Percentiles rank a stretch among this genome's conserved stretches.
These are phyloP conservation scores for Agarophyton chilense DNA, from an alignment of 23 red algal genomes.

Conservation along the genomic window DNA sequence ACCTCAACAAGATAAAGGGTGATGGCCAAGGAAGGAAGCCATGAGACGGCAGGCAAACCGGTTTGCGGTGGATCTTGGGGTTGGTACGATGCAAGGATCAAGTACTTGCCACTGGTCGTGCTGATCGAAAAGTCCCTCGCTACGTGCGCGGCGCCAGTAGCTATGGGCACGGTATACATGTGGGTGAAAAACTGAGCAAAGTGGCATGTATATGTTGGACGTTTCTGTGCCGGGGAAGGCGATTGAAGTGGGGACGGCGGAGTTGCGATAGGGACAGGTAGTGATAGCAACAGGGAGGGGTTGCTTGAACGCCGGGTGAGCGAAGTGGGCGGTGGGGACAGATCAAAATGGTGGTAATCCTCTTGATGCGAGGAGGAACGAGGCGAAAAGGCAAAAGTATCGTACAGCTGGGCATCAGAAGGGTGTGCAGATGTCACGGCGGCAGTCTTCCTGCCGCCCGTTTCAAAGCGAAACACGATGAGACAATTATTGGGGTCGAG, in stretches of 20 bases:
- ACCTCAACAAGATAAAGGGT: conserved; percentile 62
- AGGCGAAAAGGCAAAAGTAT: conserved; percentile 1
- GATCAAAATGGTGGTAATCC: neutral
- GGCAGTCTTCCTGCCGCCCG: conserved; percentile 33
- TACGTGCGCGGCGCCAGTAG: neutral
- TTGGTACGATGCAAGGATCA: conserved; percentile 40
- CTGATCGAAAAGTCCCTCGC: conserved; percentile 47
- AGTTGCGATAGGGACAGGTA: conserved; percentile 2
- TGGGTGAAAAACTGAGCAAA: conserved; percentile 59
- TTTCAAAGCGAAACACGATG: conserved; percentile 49
- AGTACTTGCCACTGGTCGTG: conserved; percentile 18
- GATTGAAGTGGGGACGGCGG: neutral
- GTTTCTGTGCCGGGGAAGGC: neutral
- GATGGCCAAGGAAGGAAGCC: conserved; percentile 28
- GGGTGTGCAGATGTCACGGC: neutral
- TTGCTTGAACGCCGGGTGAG: no score
- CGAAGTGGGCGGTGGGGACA: neutral
- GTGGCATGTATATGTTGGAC: conserved; percentile 16
- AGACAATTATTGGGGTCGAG: conserved; percentile 34
- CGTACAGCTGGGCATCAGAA: neutral
- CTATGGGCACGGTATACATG: conserved; percentile 22
- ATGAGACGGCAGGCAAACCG: conserved; percentile 23
- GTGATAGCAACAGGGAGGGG: neutral
- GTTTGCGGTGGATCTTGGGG: neutral
- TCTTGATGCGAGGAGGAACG: neutral